Evolutionary conservation across 805 yeast genomes (phyloP), one percentile per base, ranked within the genome.

Genomic region (Yamadazyma phyllophila): DNA sequence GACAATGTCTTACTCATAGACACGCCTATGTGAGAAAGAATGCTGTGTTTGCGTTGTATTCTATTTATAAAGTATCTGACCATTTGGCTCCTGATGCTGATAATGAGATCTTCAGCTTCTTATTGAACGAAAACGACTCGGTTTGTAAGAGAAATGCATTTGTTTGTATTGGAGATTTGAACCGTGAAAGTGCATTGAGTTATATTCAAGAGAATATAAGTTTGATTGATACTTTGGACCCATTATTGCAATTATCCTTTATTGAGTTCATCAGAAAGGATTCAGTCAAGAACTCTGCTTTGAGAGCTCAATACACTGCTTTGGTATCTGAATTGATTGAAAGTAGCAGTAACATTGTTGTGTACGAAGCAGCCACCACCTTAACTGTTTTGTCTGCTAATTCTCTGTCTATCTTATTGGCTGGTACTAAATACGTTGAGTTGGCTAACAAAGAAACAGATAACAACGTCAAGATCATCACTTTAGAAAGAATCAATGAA

Each of bases 1-100:
- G 97, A 59, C 81, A 82, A 47, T 90, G 97, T 71, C 74, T 95
- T 57, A 96, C 88, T 55, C 97, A 94, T 69, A 85, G 99, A 56
- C 98, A 94, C 67, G 96, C 98, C 8, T 94, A 95, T 61, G 99
- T 94, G 51, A 84, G 99, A 63, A 94, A 94, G 66, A 92, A 94
- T 63, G 99, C 99, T 6, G 91, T 89, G 16, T 85, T 92, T 67
- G 96, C 98, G 35, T 81, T 94, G 48, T 80, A 78, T 57, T 82
- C 96, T 17, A 88, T 94, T 56, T 86, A 79, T 66, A 76, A 82
- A 61, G 91, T 85, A 43, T 82, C 96, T 29, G 90, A 86, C 34
- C 92, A 87, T 67, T 78, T 94, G 62, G 78, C 88, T 38, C 99
- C 99, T 6, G 99, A 95, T 69, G 96, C 97, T n/a, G 85, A 90